A percentile compares a stretch with the other conserved stretches of the same genome.
phyloP scores from a whole-genome alignment of 2,329 filamentous ascomycete species.

The Elsinoe ampelina region DNA sequence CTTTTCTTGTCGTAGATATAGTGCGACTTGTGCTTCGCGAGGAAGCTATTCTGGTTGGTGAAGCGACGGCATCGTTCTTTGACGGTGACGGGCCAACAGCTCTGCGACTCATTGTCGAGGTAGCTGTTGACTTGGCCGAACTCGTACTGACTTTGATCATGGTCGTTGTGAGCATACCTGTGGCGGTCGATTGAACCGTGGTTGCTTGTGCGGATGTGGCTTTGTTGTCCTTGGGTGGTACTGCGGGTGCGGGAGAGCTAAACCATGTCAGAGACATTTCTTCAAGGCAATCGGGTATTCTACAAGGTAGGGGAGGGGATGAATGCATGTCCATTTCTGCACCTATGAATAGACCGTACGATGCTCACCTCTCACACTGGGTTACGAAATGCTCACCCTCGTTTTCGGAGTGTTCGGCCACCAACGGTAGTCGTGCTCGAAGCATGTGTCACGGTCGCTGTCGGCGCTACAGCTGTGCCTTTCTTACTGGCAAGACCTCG shows the following conservation, averaged over 20 bases:
- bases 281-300: background rate
- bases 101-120: background rate
- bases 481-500: slow-evolving; percentile 32
- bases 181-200: background rate
- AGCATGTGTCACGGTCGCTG: slow-evolving; percentile 23
- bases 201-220: background rate
- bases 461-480: slow-evolving; percentile 30
- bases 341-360: slow-evolving; percentile 1
- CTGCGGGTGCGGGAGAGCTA: background rate
- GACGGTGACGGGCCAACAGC: background rate
- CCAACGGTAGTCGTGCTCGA: slow-evolving; percentile 21
- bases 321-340: slow-evolving; percentile 2
- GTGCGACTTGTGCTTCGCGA: background rate
- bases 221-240: background rate
- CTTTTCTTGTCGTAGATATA: background rate
- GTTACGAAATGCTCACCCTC: slow-evolving; percentile 14
- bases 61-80: background rate
- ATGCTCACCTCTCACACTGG: slow-evolving; percentile 12
- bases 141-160: background rate
- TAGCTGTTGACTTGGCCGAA: background rate
- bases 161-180: background rate
- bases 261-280: background rate
- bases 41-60: background rate
- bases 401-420: slow-evolving; percentile 12
- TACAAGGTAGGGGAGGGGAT: background rate